A percentile compares a stretch with the other conserved stretches of the same genome.
These are phyloP conservation scores for Handroanthus guayacan DNA, from an alignment of 257 asterid genomes.

Conservation along the genomic window DNA sequence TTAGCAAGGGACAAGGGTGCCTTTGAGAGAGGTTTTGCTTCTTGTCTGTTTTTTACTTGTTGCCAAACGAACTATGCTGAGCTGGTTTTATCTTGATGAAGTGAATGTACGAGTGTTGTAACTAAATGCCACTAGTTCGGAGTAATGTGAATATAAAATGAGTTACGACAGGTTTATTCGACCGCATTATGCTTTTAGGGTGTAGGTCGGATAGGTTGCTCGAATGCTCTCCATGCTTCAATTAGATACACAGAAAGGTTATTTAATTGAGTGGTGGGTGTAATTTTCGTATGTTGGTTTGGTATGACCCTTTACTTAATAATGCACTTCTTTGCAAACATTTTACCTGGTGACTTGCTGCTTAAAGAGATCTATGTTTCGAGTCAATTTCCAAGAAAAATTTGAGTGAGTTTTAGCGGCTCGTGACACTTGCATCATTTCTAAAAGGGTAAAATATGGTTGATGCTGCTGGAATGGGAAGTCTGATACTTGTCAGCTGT, in stretches of 20 bases:
- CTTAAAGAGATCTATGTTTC: neutral
- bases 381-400: neutral
- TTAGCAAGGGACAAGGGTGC: neutral
- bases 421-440: neutral
- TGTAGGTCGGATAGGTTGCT: neutral
- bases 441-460: neutral
- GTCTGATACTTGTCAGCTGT: neutral
- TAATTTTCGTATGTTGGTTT: neutral
- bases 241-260: neutral
- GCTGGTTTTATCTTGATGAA: neutral
- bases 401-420: neutral
- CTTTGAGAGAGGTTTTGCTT: neutral
- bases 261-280: neutral
- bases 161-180: neutral
- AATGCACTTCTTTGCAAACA: neutral
- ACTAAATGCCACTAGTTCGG: neutral
- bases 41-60: neutral
- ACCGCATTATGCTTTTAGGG: neutral
- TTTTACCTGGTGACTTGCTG: neutral
- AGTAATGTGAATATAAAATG: neutral
- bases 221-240: neutral
- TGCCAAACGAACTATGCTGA: slow-evolving; percentile 26
- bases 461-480: neutral
- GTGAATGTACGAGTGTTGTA: neutral
- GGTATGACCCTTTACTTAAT: neutral